Base-by-base conservation (phyloP, 2,329 filamentous ascomycete genomes). In the Fusarium oxysporum region DNA sequence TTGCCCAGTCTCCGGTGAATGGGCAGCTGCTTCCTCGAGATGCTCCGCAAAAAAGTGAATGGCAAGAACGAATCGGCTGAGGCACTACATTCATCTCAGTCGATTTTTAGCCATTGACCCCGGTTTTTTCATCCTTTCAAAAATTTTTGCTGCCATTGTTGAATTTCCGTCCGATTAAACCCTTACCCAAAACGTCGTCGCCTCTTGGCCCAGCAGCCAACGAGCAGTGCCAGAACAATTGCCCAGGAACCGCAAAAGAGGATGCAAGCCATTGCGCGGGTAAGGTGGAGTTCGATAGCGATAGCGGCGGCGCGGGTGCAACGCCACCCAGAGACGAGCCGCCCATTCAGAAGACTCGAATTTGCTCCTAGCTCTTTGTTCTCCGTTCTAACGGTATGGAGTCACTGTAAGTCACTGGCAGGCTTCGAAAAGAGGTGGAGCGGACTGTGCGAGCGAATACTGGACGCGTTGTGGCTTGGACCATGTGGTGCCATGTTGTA, bases 251-350 rank as follows among this genome's bases (percentile, higher is more conserved):
- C 53, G 47, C 58, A 40, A 50, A 55, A 73, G 62, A 60, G 50
- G 33, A 68, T 73, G 70, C 70, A 70, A 65, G 64, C 64, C 75
- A 71, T 57, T 61, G 56, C 44, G 74, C 73, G 76, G 73, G 71
- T 57, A 67, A 57, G 62, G 75, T 73, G 73, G 75, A 72, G 67
- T 71, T 73, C 55, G 51, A 47, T 38, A 68, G 45, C 62, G 75
- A 77, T 76, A 76, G 51, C 62, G 55, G 59, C 35, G 50, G 50
- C 50, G 54, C 60, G 58, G 66, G 62, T 68, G 62, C 51, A 55
- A 73, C 70, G 70, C 71, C 62, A 73, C 62, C 56, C 32, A 43
- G 41, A 68, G 55, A 58, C 54, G 23, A 41, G 33, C 51, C 25
- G 45, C 48, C 72, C 69, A 72, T 41, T 72, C 32, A 62, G 54